phyloP scores from a whole-genome alignment of 2,329 filamentous ascomycete genomes.

The Plenodomus lindquistii region DNA sequence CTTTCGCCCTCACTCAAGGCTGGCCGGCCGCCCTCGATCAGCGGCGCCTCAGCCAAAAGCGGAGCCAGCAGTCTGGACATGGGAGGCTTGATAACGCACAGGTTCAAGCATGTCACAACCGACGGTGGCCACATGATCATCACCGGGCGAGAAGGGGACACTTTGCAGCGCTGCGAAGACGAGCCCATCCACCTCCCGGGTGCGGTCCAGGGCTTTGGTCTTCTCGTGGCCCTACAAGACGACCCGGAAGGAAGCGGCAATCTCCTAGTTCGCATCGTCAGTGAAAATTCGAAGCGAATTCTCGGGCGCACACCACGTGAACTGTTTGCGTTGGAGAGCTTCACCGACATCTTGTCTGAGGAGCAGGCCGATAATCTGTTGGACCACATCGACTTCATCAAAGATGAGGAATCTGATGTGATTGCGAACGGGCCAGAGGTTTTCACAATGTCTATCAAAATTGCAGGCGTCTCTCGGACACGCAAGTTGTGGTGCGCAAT shows the following conservation, averaged over 20 bases:
- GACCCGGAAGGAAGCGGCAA: constrained; percentile 63
- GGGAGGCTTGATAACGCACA: constrained; percentile 64
- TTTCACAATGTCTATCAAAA: constrained; percentile 75
- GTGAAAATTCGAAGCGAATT: constrained; percentile 76
- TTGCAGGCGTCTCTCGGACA: constrained; percentile 54
- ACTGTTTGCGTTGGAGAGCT: constrained; percentile 73
- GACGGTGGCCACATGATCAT: constrained; percentile 81
- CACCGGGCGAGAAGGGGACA: constrained; percentile 73
- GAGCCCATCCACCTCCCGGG: constrained; percentile 89
- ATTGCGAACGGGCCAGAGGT: constrained; percentile 79
- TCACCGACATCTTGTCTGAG: constrained; percentile 81
- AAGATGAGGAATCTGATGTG: constrained; percentile 79
- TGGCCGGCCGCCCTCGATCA: constrained; percentile 29
- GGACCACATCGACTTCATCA: constrained; percentile 86
- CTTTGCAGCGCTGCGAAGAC: constrained; percentile 81
- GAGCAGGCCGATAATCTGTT: constrained; percentile 83
- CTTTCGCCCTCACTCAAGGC: constrained; percentile 24
- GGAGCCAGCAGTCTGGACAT: constrained; percentile 46
- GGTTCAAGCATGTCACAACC: constrained; percentile 78
- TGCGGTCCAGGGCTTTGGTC: constrained; percentile 78
- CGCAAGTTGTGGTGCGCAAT: constrained; percentile 86
- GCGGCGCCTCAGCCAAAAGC: constrained; percentile 40
- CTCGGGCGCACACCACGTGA: constrained; percentile 77
- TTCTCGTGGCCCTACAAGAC: constrained; percentile 74
- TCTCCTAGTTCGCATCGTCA: constrained; percentile 72